These are phyloP conservation scores for Acephala macrosclerotiorum DNA, from an alignment of 2,329 filamentous ascomycete genomes.

Conservation along the genomic window DNA sequence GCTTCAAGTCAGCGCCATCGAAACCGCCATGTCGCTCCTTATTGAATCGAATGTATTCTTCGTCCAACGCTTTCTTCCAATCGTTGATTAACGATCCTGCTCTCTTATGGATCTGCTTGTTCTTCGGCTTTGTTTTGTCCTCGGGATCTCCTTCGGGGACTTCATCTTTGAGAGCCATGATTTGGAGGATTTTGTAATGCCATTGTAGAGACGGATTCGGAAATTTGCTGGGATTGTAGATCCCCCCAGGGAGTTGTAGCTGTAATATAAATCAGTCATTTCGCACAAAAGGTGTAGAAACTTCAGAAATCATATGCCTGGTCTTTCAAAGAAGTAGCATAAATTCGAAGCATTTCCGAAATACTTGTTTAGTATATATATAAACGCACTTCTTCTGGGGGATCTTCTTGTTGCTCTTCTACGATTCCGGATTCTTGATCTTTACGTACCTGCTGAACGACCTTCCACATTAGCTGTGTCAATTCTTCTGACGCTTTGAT, in stretches of 20 bases:
- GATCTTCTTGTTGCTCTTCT: background rate
- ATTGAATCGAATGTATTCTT: slow-evolving; percentile 43
- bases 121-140: slow-evolving; percentile 86
- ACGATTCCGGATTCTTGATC: too few species aligned
- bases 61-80: slow-evolving; percentile 75
- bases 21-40: slow-evolving; percentile 24
- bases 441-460: slow-evolving; percentile 67
- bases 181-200: slow-evolving; percentile 95
- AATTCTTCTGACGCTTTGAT: slow-evolving; percentile 71
- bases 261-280: background rate
- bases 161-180: slow-evolving; percentile 90
- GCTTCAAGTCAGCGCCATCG: slow-evolving; percentile 48
- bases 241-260: slow-evolving; percentile 79
- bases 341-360: background rate
- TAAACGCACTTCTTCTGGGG: background rate
- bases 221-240: slow-evolving; percentile 86
- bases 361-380: background rate
- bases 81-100: slow-evolving; percentile 80
- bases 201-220: slow-evolving; percentile 94
- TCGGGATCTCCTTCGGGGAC: slow-evolving; percentile 70
- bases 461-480: slow-evolving; percentile 80
- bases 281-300: background rate
- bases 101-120: slow-evolving; percentile 83
- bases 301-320: too few species aligned
- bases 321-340: too few species aligned